Evolutionary conservation across 1,284 basidiomycete genomes (phyloP).

Genomic region (Ganoderma lucidum): DNA sequence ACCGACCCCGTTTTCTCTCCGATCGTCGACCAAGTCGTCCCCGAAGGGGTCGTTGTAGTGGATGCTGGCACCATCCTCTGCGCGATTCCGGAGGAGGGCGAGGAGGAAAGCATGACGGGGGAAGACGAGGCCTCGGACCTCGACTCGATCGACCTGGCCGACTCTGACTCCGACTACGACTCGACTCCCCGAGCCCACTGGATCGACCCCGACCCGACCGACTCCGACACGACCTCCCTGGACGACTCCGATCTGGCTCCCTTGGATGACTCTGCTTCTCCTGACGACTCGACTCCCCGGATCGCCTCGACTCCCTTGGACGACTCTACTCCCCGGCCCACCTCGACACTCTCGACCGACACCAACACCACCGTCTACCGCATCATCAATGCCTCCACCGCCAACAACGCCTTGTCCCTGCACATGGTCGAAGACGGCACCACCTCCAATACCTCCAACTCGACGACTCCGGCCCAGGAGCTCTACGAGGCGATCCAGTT

Average conservation of each 20-base stretch:
- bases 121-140: neutral
- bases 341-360: neutral
- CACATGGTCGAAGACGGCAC: constrained; percentile 2
- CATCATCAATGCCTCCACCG: neutral
- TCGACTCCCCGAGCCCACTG: neutral
- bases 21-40: neutral
- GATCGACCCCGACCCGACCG: neutral
- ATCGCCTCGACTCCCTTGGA: neutral
- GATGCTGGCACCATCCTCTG: neutral
- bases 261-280: neutral
- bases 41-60: neutral
- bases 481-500: neutral
- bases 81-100: constrained; percentile 1
- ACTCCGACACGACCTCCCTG: neutral
- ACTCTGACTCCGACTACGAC: neutral
- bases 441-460: neutral
- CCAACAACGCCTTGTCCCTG: neutral
- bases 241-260: neutral
- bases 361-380: neutral
- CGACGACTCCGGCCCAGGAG: neutral
- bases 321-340: neutral
- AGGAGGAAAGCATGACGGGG: neutral
- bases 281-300: neutral
- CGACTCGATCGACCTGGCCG: neutral
- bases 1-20: neutral